phyloP scores from a whole-genome alignment of 1,284 basidiomycete species.

The Ceraceosorus guamensis region DNA sequence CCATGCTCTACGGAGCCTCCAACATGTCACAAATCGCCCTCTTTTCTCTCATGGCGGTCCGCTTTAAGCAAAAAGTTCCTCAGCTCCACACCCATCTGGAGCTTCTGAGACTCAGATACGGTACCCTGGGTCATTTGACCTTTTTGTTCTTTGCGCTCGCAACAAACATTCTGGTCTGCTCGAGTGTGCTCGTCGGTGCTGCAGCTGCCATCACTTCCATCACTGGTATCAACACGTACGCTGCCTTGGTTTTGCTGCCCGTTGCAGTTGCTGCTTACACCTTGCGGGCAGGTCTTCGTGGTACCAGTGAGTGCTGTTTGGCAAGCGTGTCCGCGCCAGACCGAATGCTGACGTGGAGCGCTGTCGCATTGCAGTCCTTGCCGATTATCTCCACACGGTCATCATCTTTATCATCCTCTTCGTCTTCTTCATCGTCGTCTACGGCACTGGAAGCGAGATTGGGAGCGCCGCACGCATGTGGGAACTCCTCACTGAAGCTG shows the following conservation, averaged over 20 bases:
- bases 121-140: slow-evolving; percentile 27
- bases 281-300: slow-evolving; percentile 27
- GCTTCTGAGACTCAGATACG: slow-evolving; percentile 29
- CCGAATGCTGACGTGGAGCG: slow-evolving; percentile 2
- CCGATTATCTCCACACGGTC: slow-evolving; percentile 38
- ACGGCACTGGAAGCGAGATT: slow-evolving; percentile 29
- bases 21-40: slow-evolving; percentile 33
- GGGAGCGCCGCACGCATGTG: slow-evolving; percentile 31
- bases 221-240: slow-evolving; percentile 34
- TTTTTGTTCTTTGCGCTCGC: slow-evolving; percentile 39
- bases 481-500: slow-evolving; percentile 19
- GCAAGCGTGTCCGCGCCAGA: no score
- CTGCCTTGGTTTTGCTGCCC: slow-evolving; percentile 29
- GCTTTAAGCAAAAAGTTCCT: slow-evolving; percentile 34
- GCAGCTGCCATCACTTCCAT: slow-evolving; percentile 34
- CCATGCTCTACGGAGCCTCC: slow-evolving; percentile 34
- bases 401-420: slow-evolving; percentile 42
- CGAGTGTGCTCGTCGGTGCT: slow-evolving; percentile 28
- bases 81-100: slow-evolving; percentile 38
- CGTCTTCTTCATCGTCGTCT: slow-evolving; percentile 27
- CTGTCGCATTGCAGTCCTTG: slow-evolving; percentile 15
- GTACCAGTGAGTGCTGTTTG: not conserved
- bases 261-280: slow-evolving; percentile 36
- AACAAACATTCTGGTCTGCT: slow-evolving; percentile 39
- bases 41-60: slow-evolving; percentile 36